Conservation (phyloP, 148 eudicot species). For the Rhododendron griersonianum region DNA sequence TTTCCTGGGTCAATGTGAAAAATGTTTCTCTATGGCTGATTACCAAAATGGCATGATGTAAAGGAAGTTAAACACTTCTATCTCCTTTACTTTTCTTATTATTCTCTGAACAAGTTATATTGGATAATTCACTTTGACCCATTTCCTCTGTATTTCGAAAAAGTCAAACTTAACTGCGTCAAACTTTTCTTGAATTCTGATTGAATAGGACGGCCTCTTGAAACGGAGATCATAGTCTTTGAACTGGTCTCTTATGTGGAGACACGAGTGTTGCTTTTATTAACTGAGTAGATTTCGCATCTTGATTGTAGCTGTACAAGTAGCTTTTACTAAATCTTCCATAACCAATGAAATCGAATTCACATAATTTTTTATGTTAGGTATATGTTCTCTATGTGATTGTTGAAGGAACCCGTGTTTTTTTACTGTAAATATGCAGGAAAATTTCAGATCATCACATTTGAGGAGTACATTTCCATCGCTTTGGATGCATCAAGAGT, state of each 20-base stretch:
- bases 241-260: not conserved
- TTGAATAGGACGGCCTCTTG: not conserved
- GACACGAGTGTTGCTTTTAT: not conserved
- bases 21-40: not conserved
- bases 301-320: not conserved
- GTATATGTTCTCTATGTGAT: not conserved
- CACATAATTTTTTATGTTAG: not conserved
- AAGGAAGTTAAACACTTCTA: not conserved
- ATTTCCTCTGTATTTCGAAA: not conserved
- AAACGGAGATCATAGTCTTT: not conserved
- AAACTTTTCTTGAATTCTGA: not conserved
- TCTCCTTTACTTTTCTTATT: not conserved
- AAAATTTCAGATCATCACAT: conserved; percentile 78
- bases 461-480: conserved; percentile 84
- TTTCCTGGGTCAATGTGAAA: not conserved
- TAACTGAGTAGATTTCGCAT: not conserved
- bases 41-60: not conserved
- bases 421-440: conserved; percentile 41
- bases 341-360: not conserved
- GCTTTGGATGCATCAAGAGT: conserved; percentile 89
- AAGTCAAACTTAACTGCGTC: too few species aligned
- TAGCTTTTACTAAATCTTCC: not conserved
- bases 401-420: not conserved
- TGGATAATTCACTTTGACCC: not conserved
- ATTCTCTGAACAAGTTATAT: not conserved